Evolutionary conservation across 768 basidiomycete species (phyloP).

Genomic region (Rubroboletus satanas): DNA sequence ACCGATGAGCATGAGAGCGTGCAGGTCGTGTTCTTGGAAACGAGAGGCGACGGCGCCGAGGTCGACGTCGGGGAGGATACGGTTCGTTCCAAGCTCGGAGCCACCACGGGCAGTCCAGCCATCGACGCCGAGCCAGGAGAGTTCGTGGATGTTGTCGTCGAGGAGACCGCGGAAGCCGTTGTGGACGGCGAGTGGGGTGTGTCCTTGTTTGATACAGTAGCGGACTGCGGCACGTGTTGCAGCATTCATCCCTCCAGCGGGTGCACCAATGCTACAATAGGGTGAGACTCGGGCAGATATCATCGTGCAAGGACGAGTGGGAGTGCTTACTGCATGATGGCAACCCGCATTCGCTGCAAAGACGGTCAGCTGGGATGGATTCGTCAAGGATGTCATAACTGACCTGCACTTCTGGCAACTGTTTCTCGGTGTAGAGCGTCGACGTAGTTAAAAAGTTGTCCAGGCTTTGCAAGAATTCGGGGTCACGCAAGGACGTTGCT

Average conservation of each 20-base stretch:
- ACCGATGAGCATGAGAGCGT: slow-evolving; percentile 85
- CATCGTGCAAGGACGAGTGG: background rate
- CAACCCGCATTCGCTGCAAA: slow-evolving; percentile 67
- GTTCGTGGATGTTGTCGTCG: slow-evolving; percentile 79
- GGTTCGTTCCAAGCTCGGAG: slow-evolving; percentile 96
- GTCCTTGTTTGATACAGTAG: slow-evolving; percentile 89
- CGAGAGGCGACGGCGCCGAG: slow-evolving; percentile 86
- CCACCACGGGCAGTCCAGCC: slow-evolving; percentile 95
- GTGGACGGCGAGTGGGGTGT: slow-evolving; percentile 87
- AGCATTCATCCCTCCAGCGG: slow-evolving; percentile 98
- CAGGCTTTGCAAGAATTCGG: slow-evolving; percentile 85
- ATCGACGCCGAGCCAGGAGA: slow-evolving; percentile 96
- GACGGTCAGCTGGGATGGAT: slow-evolving; percentile 8
- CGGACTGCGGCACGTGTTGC: slow-evolving; percentile 93
- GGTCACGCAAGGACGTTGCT: slow-evolving; percentile 85
- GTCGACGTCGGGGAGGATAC: slow-evolving; percentile 79
- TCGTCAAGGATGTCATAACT: background rate
- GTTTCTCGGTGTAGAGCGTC: slow-evolving; percentile 48
- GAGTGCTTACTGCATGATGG: slow-evolving; percentile 75
- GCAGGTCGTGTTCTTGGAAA: slow-evolving; percentile 80
- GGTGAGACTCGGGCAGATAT: background rate
- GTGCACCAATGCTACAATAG: slow-evolving; percentile 77
- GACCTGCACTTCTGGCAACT: slow-evolving; percentile 51
- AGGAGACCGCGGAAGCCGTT: slow-evolving; percentile 96
- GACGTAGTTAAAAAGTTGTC: slow-evolving; percentile 83